Conservation (phyloP, 2,329 filamentous ascomycete species). For the Ophiostoma australiae region DNA sequence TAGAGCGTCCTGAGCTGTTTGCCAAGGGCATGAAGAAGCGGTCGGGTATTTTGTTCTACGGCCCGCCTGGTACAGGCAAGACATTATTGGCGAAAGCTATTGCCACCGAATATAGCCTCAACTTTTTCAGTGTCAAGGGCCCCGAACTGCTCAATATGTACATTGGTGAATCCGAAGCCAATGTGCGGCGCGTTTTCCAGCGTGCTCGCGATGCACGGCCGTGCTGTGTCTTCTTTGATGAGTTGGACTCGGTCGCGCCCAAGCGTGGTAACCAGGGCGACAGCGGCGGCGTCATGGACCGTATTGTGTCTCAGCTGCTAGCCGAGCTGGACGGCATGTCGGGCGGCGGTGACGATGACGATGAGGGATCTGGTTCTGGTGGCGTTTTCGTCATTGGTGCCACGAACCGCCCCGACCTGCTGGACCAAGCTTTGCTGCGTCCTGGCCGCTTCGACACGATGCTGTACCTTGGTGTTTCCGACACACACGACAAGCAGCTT, state of each 20-base stretch:
- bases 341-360: conserved; percentile 24
- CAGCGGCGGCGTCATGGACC: conserved; percentile 95
- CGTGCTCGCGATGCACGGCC: conserved; percentile 78
- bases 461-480: conserved; percentile 92
- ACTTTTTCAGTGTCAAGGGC: conserved; percentile 92
- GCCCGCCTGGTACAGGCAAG: conserved; percentile 85
- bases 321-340: conserved; percentile 98
- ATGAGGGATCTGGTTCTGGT: conserved; percentile 56
- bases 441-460: conserved; percentile 97
- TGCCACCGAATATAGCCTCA: conserved; percentile 86
- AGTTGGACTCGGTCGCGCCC: conserved; percentile 87
- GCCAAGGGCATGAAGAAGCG: conserved; percentile 98
- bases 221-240: conserved; percentile 91
- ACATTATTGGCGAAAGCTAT: conserved; percentile 90
- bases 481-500: conserved; percentile 93
- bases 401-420: conserved; percentile 87
- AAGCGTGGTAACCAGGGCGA: conserved; percentile 97
- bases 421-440: conserved; percentile 83
- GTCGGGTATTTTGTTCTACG: conserved; percentile 87
- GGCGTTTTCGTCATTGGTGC: conserved; percentile 96
- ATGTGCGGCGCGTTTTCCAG: conserved; percentile 84
- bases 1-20: conserved; percentile 88
- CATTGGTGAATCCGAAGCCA: conserved; percentile 89
- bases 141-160: conserved; percentile 94
- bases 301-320: conserved; percentile 89